Conservation (phyloP, 768 basidiomycete genomes). For the Leccinum pellstonianum region DNA sequence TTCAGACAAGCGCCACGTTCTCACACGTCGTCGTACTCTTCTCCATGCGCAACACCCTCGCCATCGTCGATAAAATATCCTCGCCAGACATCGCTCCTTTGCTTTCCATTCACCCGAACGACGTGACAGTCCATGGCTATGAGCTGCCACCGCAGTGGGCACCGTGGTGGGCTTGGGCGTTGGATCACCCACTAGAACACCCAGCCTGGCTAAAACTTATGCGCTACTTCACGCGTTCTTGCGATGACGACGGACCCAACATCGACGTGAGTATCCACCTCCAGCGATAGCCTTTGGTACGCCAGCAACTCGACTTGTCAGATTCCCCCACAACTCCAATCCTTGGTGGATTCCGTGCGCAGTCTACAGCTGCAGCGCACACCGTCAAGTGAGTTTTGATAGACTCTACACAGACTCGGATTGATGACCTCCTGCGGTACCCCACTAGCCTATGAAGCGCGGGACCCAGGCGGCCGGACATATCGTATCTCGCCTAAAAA, state of each 20-base stretch:
- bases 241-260: conserved; percentile 3
- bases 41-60: conserved; percentile 2
- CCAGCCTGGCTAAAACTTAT: conserved; percentile 28
- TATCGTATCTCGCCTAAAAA: conserved; percentile 77
- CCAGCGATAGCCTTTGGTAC: not conserved
- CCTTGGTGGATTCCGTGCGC: conserved; percentile 25
- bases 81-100: conserved; percentile 32
- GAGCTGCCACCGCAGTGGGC: conserved; percentile 26
- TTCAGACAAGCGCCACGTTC: not conserved
- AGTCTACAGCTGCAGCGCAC: conserved; percentile 28
- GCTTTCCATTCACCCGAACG: conserved; percentile 50
- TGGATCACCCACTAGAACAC: conserved; percentile 3
- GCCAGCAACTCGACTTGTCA: conserved; percentile 4
- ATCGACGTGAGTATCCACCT: conserved; percentile 17
- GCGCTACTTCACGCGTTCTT: conserved; percentile 20
- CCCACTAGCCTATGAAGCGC: conserved; percentile 8
- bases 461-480: conserved; percentile 6
- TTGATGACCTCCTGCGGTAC: not conserved
- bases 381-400: conserved; percentile 14
- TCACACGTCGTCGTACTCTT: not conserved
- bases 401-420: not conserved
- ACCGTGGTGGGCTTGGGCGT: conserved; percentile 41
- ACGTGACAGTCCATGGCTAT: conserved; percentile 29
- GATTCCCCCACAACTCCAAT: conserved; percentile 25
- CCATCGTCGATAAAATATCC: conserved; percentile 20